Base-by-base conservation (phyloP, 768 basidiomycete species). In the Agaricus blazei region DNA sequence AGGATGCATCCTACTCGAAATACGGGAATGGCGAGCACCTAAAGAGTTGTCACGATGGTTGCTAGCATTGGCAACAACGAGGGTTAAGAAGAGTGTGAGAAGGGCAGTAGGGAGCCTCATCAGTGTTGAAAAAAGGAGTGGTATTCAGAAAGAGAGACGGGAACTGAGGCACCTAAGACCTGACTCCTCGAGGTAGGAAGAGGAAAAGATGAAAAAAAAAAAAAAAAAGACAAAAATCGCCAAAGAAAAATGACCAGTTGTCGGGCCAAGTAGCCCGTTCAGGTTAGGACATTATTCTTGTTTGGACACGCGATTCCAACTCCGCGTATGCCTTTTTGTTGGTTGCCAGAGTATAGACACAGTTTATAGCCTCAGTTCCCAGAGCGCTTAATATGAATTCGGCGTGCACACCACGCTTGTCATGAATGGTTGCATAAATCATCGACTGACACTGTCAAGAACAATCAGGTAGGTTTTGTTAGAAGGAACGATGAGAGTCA, bases 41-140 rank as follows among this genome's bases (percentile, higher is more conserved):
- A 70, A 54, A 29, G 58, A 64, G 48, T 58, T 60, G 45, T 62
- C 69, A 58, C 68, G 68, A n/a, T 65, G 61, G 56, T 51, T 56
- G 52, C 68, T 69, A 19, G 75, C 71, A 40, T 66, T 71, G 40
- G 68, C 68, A 19, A 66, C 52, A 14, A 69, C 53, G 48, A 67
- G 56, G 42, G 74, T 63, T 57, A 75, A 64, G 50, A 82, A 64
- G 61, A 75, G 57, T 38, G 64, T 66, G 48, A 76, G 54, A 40
- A 74, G 31, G 37, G 76, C 64, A 59, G 72, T 63, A 51, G 70
- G 62, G 58, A 76, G 56, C 72, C 74, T 80, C 81, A 82, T 81
- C 57, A 58, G 60, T 51, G 48, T 54, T 44, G 45, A 45, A 52
- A 64, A 63, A 29, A 50, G 60, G 55, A 53, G 60, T 14, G 36